phyloP scores from a whole-genome alignment of 257 asterid genomes.

The Vinca minor region DNA sequence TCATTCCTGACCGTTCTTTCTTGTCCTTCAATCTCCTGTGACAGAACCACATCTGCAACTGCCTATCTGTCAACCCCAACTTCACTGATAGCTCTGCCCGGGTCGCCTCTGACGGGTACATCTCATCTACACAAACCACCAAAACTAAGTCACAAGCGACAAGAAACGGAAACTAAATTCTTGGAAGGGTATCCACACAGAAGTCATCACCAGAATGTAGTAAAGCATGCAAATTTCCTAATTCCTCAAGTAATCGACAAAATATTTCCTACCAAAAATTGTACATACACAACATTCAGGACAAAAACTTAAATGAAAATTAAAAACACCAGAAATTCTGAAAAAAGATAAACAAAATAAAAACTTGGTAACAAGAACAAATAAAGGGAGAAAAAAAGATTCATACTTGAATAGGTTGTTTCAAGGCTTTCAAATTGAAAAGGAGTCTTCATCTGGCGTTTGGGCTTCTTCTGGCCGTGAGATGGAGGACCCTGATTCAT shows the following conservation, averaged over 20 bases:
- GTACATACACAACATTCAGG: neutral
- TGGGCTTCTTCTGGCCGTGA: conserved; percentile 74
- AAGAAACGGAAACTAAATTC: neutral
- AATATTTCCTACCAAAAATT: conserved; percentile 1
- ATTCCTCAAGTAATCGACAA: neutral
- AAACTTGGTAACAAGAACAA: neutral
- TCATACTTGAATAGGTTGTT: conserved; percentile 69
- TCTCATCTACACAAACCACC: conserved; percentile 59
- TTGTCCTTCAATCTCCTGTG: conserved; percentile 94
- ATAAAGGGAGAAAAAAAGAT: neutral
- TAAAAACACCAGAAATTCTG: conserved; percentile 3
- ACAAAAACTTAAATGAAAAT: too few species aligned
- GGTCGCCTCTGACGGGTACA: conserved; percentile 81
- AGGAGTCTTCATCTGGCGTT: conserved; percentile 99
- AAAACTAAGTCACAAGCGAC: conserved; percentile 5
- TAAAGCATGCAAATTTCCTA: neutral
- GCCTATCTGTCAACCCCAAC: conserved; percentile 76
- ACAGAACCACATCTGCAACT: conserved; percentile 99
- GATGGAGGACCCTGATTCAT: conserved; percentile 42
- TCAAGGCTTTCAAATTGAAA: conserved; percentile 87
- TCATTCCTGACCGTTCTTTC: conserved; percentile 62
- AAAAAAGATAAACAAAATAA: neutral
- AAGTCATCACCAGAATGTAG: neutral
- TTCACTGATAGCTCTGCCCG: conserved; percentile 74
- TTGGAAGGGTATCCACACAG: neutral